Evolutionary conservation across 768 basidiomycete species (phyloP).

Genomic region (Multifurca ochricompacta): DNA sequence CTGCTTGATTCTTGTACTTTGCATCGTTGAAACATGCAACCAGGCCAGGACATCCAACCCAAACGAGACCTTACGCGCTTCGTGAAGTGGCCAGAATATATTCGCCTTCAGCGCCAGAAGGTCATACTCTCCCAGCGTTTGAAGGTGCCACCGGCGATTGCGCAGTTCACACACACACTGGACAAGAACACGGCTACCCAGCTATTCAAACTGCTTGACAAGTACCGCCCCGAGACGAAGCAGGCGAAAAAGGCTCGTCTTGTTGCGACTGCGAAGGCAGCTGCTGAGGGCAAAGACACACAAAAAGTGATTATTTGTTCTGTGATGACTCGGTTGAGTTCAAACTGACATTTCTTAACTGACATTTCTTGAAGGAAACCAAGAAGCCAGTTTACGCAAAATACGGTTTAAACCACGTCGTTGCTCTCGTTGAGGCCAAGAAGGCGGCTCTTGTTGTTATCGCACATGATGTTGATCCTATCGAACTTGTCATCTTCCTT

Average conservation of each 20-base stretch:
- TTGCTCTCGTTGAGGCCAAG: constrained; percentile 95
- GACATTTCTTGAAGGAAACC: constrained; percentile 46
- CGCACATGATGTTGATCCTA: constrained; percentile 97
- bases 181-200: constrained; percentile 99
- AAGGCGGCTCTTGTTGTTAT: constrained; percentile 95
- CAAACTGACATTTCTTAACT: too few relatives aligned
- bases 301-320: constrained; percentile 36
- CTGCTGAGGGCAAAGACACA: constrained; percentile 72
- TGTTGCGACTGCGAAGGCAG: constrained; percentile 62
- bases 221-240: constrained; percentile 90
- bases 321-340: neutral
- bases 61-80: constrained; percentile 89
- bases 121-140: constrained; percentile 96
- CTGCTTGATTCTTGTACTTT: neutral
- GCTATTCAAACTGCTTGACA: constrained; percentile 96
- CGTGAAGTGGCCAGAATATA: constrained; percentile 99
- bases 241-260: constrained; percentile 97
- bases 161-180: constrained; percentile 93
- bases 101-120: constrained; percentile 96
- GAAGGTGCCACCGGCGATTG: constrained; percentile 97
- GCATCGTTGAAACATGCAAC: neutral
- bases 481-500: constrained; percentile 97
- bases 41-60: constrained; percentile 91
- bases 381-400: constrained; percentile 97
- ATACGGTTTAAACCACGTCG: constrained; percentile 94